These are phyloP conservation scores for Sphaerulina vaccinii DNA, from an alignment of 2,329 filamentous ascomycete species.

Conservation along the genomic window DNA sequence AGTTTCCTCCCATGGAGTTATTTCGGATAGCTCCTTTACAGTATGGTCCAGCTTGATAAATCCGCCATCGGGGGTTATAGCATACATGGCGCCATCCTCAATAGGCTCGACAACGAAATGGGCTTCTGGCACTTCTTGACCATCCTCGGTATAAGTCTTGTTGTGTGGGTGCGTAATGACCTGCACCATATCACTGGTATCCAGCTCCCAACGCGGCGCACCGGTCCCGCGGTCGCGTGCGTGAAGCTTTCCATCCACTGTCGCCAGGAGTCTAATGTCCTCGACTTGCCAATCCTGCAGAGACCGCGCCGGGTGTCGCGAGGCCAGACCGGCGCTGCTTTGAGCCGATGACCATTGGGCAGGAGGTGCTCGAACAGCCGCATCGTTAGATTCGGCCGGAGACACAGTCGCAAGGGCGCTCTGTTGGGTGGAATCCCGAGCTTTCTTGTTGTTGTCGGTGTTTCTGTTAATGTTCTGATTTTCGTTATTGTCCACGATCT, in stretches of 20 bases:
- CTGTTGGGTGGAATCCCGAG: slow-evolving; percentile 58
- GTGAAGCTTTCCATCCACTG: slow-evolving; percentile 95
- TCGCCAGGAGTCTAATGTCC: slow-evolving; percentile 99
- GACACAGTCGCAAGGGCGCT: slow-evolving; percentile 97
- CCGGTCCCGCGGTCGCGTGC: slow-evolving; percentile 87
- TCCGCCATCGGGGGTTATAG: slow-evolving; percentile 70
- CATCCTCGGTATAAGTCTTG: slow-evolving; percentile 60
- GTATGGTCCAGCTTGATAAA: slow-evolving; percentile 68
- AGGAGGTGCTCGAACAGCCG: slow-evolving; percentile 93
- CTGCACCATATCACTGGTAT: slow-evolving; percentile 84
- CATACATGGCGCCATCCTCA: slow-evolving; percentile 80
- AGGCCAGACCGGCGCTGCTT: slow-evolving; percentile 59
- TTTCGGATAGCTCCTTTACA: slow-evolving; percentile 80
- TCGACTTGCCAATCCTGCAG: slow-evolving; percentile 99
- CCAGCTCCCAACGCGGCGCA: slow-evolving; percentile 78
- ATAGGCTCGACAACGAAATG: slow-evolving; percentile 95
- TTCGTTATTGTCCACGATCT: slow-evolving; percentile 21
- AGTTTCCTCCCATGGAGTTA: slow-evolving; percentile 71
- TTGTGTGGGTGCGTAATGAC: slow-evolving; percentile 74
- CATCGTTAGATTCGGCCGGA: slow-evolving; percentile 67
- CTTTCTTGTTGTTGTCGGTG: slow-evolving; percentile 32
- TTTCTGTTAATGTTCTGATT: slow-evolving; percentile 17
- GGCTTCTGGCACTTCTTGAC: slow-evolving; percentile 73
- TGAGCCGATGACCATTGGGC: slow-evolving; percentile 54
- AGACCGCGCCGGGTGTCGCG: slow-evolving; percentile 92